A percentile compares a stretch with the other conserved stretches of the same genome.
Evolutionary conservation across 441 rosid genomes (phyloP).

Genomic region (Aleurites moluccanus): DNA sequence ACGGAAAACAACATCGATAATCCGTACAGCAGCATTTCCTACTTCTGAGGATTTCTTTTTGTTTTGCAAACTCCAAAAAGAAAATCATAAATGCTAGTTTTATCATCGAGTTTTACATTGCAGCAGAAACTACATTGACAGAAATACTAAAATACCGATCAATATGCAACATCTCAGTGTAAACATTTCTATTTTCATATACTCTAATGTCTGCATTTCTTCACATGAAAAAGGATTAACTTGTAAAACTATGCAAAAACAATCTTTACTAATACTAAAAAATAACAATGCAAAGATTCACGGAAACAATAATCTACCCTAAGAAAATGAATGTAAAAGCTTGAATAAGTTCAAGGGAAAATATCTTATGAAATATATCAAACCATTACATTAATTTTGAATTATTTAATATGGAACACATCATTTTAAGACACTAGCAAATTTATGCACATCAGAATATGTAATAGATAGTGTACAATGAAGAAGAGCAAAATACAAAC

Average conservation of each 20-base stretch:
- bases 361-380: not conserved
- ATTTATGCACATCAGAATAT: constrained; percentile 6
- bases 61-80: not conserved
- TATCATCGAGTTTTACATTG: not conserved
- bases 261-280: not conserved
- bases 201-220: not conserved
- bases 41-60: not conserved
- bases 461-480: not conserved
- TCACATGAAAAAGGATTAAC: not conserved
- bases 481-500: not conserved
- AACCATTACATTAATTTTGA: not conserved
- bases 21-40: not conserved
- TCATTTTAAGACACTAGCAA: not conserved
- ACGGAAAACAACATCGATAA: constrained; percentile 4
- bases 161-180: not conserved
- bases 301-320: not conserved
- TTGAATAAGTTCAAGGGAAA: not conserved
- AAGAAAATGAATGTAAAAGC: not conserved
- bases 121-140: too few relatives aligned
- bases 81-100: constrained; percentile 1
- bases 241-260: not conserved
- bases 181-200: not conserved
- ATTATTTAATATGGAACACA: not conserved
- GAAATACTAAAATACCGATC: not conserved
- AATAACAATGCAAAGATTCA: not conserved